These are phyloP conservation scores for Bassia scoparia DNA, from an alignment of 148 eudicot species.

Conservation along the genomic window DNA sequence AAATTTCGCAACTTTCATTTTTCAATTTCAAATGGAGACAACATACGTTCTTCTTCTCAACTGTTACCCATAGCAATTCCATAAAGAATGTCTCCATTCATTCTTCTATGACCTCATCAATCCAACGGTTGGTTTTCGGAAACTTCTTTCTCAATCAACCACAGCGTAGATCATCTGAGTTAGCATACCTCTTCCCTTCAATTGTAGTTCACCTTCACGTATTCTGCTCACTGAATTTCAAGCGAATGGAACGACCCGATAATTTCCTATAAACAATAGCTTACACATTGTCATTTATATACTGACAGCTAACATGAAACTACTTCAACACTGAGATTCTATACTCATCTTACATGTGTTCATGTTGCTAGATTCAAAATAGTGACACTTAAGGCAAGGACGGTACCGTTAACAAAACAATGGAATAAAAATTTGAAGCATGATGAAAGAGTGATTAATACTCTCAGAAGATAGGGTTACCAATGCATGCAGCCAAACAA, in stretches of 20 bases:
- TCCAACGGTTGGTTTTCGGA: conserved; percentile 40
- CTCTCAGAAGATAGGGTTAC: no score
- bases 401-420: background rate
- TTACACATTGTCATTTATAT: no score
- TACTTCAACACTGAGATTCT: background rate
- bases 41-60: background rate
- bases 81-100: background rate
- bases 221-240: conserved; percentile 55
- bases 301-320: background rate
- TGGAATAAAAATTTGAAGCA: no score
- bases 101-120: conserved; percentile 36
- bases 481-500: no score
- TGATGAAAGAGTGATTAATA: background rate
- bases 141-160: conserved; percentile 25
- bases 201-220: conserved; percentile 37
- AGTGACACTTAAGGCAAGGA: background rate
- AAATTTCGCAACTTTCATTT: background rate
- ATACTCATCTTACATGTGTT: background rate
- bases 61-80: no score
- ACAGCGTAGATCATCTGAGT: conserved; percentile 27
- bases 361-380: background rate
- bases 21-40: background rate
- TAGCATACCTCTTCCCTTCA: conserved; percentile 28
- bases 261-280: conserved; percentile 44
- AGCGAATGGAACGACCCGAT: conserved; percentile 60